phyloP scores from a whole-genome alignment of 2,329 filamentous ascomycete genomes.

The Reticulascus tulasneorum region DNA sequence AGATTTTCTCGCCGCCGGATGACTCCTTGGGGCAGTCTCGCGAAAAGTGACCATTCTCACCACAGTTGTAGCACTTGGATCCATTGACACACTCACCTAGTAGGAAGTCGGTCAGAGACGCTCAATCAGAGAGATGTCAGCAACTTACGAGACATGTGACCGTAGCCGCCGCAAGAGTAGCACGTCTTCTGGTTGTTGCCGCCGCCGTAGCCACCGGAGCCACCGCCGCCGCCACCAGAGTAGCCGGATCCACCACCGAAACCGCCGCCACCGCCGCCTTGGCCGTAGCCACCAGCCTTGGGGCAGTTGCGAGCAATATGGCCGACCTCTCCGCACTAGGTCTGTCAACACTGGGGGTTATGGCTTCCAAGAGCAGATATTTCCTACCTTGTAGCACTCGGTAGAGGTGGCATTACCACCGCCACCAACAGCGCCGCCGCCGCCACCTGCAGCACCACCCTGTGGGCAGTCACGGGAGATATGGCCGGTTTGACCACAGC shows the following conservation, averaged over 20 bases:
- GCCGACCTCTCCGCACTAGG: slow-evolving; percentile 82
- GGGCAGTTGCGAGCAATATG: slow-evolving; percentile 93
- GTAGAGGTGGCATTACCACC: slow-evolving; percentile 44
- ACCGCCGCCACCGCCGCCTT: slow-evolving; percentile 45
- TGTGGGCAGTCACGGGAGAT: slow-evolving; percentile 77
- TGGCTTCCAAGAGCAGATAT: too few species aligned
- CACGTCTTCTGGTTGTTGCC: slow-evolving; percentile 73
- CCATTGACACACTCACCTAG: slow-evolving; percentile 90
- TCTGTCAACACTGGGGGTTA: slow-evolving; percentile 15
- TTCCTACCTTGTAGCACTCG: slow-evolving; percentile 81
- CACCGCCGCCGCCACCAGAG: slow-evolving; percentile 42
- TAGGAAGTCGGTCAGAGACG: slow-evolving; percentile 7
- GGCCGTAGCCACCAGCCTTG: slow-evolving; percentile 51
- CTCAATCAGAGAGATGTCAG: not conserved
- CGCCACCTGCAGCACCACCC: slow-evolving; percentile 43
- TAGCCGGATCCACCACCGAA: slow-evolving; percentile 44
- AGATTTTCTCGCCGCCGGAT: slow-evolving; percentile 83
- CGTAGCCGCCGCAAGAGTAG: slow-evolving; percentile 96
- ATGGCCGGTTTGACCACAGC: slow-evolving; percentile 80
- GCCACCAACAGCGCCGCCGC: slow-evolving; percentile 42
- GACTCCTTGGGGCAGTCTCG: slow-evolving; percentile 95
- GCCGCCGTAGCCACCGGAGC: slow-evolving; percentile 41
- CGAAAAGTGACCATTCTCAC: slow-evolving; percentile 89
- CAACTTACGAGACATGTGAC: slow-evolving; percentile 82
- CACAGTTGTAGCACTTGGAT: slow-evolving; percentile 99